Evolutionary conservation across 1,284 basidiomycete species (phyloP).

Genomic region (Nidula niveotomentosa): DNA sequence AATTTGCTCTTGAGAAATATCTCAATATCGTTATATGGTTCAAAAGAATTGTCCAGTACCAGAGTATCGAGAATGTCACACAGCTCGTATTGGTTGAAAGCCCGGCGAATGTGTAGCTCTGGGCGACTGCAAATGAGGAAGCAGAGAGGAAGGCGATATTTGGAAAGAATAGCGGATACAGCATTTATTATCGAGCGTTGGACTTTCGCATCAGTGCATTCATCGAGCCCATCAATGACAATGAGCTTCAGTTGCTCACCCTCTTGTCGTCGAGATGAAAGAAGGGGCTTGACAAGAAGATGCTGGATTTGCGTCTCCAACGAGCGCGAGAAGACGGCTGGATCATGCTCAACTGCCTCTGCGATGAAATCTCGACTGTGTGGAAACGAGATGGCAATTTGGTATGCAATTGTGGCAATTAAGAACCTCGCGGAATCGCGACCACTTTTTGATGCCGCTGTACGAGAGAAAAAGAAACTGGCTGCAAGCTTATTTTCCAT

Average conservation of each 20-base stretch:
- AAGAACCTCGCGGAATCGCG: constrained; percentile 1
- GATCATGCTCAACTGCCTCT: background rate
- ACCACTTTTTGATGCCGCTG: background rate
- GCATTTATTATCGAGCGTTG: constrained; percentile 6
- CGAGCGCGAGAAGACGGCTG: background rate
- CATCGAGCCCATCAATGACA: constrained; percentile 14
- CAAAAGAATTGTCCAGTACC: constrained; percentile 7
- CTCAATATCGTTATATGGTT: constrained; percentile 9
- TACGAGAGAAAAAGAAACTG: constrained; percentile 6
- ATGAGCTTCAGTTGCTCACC: background rate
- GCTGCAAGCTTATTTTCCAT: background rate
- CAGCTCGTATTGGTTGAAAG: constrained; percentile 1
- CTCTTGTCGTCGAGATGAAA: background rate
- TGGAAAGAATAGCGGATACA: too few relatives aligned
- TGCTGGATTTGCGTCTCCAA: constrained; percentile 2
- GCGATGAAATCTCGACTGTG: background rate
- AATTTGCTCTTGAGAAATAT: constrained; percentile 9
- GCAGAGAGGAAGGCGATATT: constrained; percentile 3
- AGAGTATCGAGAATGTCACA: background rate
- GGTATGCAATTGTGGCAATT: constrained; percentile 7
- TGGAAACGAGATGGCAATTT: background rate
- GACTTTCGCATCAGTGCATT: constrained; percentile 4
- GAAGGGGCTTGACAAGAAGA: constrained; percentile 3
- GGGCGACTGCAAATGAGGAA: constrained; percentile 19
- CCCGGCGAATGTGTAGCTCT: constrained; percentile 12